Percentiles rank a stretch among this genome's conserved stretches.
Conservation (phyloP, 1,284 basidiomycete species). For the Ganoderma leucocontextum region DNA sequence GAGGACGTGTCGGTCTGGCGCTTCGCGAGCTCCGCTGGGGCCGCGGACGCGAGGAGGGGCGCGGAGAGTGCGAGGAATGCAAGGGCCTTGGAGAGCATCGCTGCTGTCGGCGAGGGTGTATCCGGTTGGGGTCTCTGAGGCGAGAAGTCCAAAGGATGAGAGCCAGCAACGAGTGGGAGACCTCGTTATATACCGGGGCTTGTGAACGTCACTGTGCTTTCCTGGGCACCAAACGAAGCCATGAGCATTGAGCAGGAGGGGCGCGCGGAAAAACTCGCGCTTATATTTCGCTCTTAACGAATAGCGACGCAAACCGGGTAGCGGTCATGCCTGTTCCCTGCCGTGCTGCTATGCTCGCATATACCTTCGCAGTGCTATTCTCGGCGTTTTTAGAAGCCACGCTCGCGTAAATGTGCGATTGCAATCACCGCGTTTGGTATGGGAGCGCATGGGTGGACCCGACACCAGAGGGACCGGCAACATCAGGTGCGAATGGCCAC, state of each 20-base stretch:
- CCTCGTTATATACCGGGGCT: constrained; percentile 10
- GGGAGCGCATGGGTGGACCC: background rate
- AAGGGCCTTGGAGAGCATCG: constrained; percentile 27
- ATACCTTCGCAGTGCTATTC: constrained; percentile 3
- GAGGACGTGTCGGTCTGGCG: constrained; percentile 42
- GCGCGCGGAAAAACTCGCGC: constrained; percentile 28
- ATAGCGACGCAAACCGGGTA: background rate
- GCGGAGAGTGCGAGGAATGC: constrained; percentile 21
- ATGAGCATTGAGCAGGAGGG: constrained; percentile 5
- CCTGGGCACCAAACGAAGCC: background rate
- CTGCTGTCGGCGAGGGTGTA: background rate
- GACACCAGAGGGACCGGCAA: background rate
- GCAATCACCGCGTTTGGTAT: constrained; percentile 22
- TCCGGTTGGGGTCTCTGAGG: background rate
- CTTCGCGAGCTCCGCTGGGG: constrained; percentile 30
- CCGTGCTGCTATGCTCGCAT: background rate
- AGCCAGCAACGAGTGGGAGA: background rate
- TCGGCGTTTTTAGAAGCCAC: constrained; percentile 26
- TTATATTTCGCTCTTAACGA: constrained; percentile 23
- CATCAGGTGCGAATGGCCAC: constrained; percentile 16
- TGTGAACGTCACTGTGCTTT: background rate
- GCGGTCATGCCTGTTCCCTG: constrained; percentile 1
- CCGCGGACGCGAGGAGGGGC: constrained; percentile 25
- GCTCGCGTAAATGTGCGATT: constrained; percentile 13
- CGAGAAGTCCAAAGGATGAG: constrained; percentile 12